These are phyloP conservation scores for Diaporthe vexans DNA, from an alignment of 2,329 filamentous ascomycete genomes.

Conservation along the genomic window DNA sequence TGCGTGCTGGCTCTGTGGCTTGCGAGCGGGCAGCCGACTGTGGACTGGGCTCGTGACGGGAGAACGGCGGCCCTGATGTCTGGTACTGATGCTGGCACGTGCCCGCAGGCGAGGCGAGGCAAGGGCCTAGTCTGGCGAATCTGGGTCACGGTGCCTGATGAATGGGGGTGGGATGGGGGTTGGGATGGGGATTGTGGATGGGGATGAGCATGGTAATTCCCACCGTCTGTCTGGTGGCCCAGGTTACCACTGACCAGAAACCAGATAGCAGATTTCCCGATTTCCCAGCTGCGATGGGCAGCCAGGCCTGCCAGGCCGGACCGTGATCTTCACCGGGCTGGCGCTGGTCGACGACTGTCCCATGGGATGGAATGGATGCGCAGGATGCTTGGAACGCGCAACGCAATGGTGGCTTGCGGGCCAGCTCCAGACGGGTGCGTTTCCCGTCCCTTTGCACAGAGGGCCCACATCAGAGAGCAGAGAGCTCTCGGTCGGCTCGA, in stretches of 20 bases:
- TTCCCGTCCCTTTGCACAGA: slow-evolving; percentile 14
- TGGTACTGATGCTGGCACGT: slow-evolving; percentile 22
- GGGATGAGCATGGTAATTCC: slow-evolving; percentile 6
- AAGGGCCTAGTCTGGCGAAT: neutral
- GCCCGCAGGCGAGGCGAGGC: slow-evolving; percentile 21
- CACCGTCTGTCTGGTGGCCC: neutral
- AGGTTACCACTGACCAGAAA: neutral
- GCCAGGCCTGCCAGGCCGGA: slow-evolving; percentile 19
- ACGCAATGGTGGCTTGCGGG: slow-evolving; percentile 26
- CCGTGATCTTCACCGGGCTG: slow-evolving; percentile 31
- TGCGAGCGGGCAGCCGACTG: neutral
- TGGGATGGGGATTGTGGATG: neutral
- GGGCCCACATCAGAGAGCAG: neutral
- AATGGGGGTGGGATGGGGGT: neutral
- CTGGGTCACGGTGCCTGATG: neutral
- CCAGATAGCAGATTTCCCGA: neutral
- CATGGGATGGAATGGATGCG: slow-evolving; percentile 37
- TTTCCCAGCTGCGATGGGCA: slow-evolving; percentile 1
- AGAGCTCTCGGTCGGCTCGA: slow-evolving; percentile 26
- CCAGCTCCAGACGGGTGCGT: neutral
- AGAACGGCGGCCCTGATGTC: neutral
- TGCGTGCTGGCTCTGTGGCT: no score
- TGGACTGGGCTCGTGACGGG: slow-evolving; percentile 24
- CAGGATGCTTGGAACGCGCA: slow-evolving; percentile 36
- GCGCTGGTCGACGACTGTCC: slow-evolving; percentile 17